Percentiles rank a stretch among this genome's conserved stretches.
phyloP scores from a whole-genome alignment of 345 rosid species.

The Aquilaria malaccensis region DNA sequence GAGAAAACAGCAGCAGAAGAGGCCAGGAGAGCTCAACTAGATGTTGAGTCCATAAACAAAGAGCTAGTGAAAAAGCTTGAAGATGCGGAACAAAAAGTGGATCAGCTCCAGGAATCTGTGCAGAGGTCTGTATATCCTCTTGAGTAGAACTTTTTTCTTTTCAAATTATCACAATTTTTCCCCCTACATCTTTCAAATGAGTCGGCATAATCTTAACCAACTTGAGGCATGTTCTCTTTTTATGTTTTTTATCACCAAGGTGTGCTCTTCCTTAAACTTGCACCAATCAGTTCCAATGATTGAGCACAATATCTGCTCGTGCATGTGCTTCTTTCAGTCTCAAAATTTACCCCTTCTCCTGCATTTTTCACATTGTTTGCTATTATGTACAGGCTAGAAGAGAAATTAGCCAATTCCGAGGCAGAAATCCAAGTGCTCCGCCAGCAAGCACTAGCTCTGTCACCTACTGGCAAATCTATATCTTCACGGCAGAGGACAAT shows the following conservation, averaged over 20 bases:
- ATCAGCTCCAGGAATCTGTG: constrained; percentile 88
- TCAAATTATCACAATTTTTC: not conserved
- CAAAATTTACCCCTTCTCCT: too few relatives aligned
- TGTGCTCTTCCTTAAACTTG: too few relatives aligned
- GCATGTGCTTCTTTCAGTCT: too few relatives aligned
- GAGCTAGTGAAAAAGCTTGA: constrained; percentile 74
- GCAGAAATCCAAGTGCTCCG: constrained; percentile 98
- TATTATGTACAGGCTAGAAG: constrained; percentile 66
- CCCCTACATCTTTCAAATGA: not conserved
- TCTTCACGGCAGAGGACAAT: constrained; percentile 59
- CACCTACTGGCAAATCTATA: constrained; percentile 85
- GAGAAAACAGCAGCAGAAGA: constrained; percentile 61
- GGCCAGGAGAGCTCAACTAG: constrained; percentile 48
- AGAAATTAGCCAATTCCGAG: constrained; percentile 92
- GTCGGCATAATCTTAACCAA: too few relatives aligned
- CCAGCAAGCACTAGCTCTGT: constrained; percentile 89
- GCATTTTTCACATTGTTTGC: not conserved
- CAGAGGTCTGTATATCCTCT: constrained; percentile 68
- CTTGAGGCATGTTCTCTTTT: too few relatives aligned
- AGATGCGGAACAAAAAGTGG: constrained; percentile 66
- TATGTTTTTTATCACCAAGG: too few relatives aligned
- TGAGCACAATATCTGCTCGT: too few relatives aligned
- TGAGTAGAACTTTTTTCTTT: constrained; percentile 1
- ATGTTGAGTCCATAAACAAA: constrained; percentile 59
- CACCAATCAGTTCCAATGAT: too few relatives aligned